Conservation (phyloP, 2,329 filamentous ascomycete species). For the Phialophora expanda region DNA sequence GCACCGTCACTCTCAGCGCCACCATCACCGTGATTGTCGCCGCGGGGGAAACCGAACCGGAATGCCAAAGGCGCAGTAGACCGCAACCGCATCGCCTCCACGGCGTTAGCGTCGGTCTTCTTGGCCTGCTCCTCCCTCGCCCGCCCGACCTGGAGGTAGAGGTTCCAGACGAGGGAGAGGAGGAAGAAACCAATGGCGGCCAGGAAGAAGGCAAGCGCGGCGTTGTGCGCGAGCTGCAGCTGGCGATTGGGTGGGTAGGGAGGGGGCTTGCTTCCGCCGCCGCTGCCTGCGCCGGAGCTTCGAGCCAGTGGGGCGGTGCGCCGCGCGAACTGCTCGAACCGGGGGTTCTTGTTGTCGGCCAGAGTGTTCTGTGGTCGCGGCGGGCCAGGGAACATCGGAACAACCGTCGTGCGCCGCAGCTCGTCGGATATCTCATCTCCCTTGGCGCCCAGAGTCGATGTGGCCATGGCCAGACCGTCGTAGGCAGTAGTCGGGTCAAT, state of each 20-base stretch:
- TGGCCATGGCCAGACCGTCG: too few relatives aligned
- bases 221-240: background rate
- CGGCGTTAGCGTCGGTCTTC: slow-evolving; percentile 9
- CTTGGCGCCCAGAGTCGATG: too few relatives aligned
- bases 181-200: slow-evolving; percentile 23
- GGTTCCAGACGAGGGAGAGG: slow-evolving; percentile 19
- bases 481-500: background rate
- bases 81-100: background rate
- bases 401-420: too few relatives aligned
- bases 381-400: background rate
- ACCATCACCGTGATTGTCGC: background rate
- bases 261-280: background rate
- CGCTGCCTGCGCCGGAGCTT: background rate
- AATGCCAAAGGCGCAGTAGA: background rate
- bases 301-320: background rate
- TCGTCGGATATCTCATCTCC: too few relatives aligned
- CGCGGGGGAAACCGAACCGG: background rate
- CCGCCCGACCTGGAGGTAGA: slow-evolving; percentile 24
- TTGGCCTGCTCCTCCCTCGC: slow-evolving; percentile 17
- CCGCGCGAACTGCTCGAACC: background rate
- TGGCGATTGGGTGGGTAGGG: background rate
- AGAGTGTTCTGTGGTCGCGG: too few relatives aligned
- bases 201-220: slow-evolving; percentile 20
- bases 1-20: background rate
- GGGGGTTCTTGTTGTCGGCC: too few relatives aligned